Base-by-base conservation (phyloP, 164 flowering plant genomes). In the Vitis cinerea region DNA sequence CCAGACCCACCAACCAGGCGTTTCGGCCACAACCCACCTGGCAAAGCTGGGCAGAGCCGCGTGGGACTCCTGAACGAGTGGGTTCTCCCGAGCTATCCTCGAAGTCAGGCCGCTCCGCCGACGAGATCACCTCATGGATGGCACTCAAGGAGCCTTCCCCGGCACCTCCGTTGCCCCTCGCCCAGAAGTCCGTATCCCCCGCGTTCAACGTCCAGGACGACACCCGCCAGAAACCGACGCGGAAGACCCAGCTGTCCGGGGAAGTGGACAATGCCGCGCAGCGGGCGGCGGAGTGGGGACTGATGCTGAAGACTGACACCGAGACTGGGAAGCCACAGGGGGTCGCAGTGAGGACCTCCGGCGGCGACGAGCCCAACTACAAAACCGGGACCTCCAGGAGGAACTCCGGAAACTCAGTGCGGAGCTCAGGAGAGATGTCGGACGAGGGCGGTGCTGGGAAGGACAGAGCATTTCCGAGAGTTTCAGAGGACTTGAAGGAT, bases 221-320 rank as follows among this genome's bases (percentile, higher is more conserved):
- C 58, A 58, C 29, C 69, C 27, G 7, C 61, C 68, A 71, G 11
- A 77, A 69, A 57, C 29, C 77, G 7, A 27, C 70, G 27, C 23
- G 50, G 23, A 60, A 50, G 3, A 8, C 61, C 9, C 69, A 78
- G 3, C 19, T 72, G 37, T 44, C 77, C 0, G 82, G 77, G 2
- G 92, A 81, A 66, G 73, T 59, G 5, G 89, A 81, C 7, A 73
- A 74, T 8, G 97, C 92, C 1, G 90, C 86, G 19, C 82, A 90
- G 77, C 76, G 99, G 68, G 98, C 98, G 11, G 98, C 99, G 1
- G 99, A 95, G 77, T 95, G 99, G 99, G 99, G 99, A 1, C 66
- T 95, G 52, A 89, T 92, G 12, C 80, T 95, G 73, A 88, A 86
- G 69, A 91, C 99, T 0, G 92, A 95, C 66, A 77, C 61, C 1